Base-by-base conservation (phyloP, 2,329 filamentous ascomycete species). In the Epichloe uncinata region DNA sequence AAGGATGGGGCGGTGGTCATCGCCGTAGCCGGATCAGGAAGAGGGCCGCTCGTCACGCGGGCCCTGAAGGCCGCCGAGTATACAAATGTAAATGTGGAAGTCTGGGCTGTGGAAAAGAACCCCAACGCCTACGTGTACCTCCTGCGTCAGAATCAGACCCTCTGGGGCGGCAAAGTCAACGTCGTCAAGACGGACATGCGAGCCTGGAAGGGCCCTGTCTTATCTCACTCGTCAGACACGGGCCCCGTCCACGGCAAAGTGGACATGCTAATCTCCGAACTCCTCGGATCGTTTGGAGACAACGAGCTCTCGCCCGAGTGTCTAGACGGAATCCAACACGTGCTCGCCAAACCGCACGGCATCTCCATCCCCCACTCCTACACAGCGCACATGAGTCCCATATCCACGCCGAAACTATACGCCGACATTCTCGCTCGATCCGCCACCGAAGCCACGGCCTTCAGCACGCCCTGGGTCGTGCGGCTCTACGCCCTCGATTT, bases 101-200 rank as follows among this genome's bases (percentile, higher is more conserved):
- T 94, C 43, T 97, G 89, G 82, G 93, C 87, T 0, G 81, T 98
- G 3, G 93, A 98, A 68, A 98, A 98, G 75, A 98, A 98, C 66
- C 93, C 88, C 4, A 97, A 98, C 61, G 93, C 93, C 0, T 97
- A 91, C 63, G 90, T 98, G 6, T 82, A 96, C 56, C 78, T 98
- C 2, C 81, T 95, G 54, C 78, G 87, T 22, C 88, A 94, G 62
- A 97, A 97, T 61, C 75, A 83, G 55, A 79, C 76, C 16, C 75
- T 81, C n/a, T 98, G 93, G 93, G 76, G 73, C 51, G 81, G 82
- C 20, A 77, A 77, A 48, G 91, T 96, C 18, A 90, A 83, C 2
- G 79, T 98, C 34, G 84, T 97, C 56, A 94, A 95, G 69, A 95
- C 89, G 1, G 93, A 98, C 64, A 98, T 98, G 93, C 83, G 93